Base-by-base conservation (phyloP, 192 early-diverging fungal species). In the Oehlia diaphana region DNA sequence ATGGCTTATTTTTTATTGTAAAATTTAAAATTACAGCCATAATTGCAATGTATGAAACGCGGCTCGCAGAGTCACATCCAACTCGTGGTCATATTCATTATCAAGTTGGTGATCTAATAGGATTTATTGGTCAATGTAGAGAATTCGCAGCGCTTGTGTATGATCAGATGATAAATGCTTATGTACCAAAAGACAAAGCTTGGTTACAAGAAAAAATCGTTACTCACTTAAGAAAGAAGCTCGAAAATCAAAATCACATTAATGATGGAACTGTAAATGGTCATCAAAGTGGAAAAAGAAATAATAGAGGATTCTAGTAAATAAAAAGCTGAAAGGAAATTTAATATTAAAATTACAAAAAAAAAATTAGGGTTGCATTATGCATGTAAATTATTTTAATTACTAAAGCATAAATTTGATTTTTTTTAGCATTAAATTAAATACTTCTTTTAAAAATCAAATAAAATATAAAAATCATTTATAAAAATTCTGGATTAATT, bases 101-200 rank as follows among this genome's bases (percentile, higher is more conserved):
- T 63, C 79, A 78, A 49, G 49, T 86, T 16, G 83, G 83, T n/a
- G 83, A 83, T 44, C 67, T 86, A 21, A 81, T 83, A 37, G 44
- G 74, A 49, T 86, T 79, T 61, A 84, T 86, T 39, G 79, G 83
- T 67, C 72, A 83, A 64, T 81, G 82, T 79, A 62, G 72, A 35
- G 85, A 86, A 72, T 79, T 80, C 47, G 47, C 31, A 58, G 63
- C 73, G n/a, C 35, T 84, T 39, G 72, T 79, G 3, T 69, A 76
- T 44, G 80, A 83, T 33, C 14, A 9, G 26, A 26, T 5, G 4
- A 44, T 72, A 35, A 63, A 65, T 6, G 74, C 78, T 21, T 86
- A 83, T 33, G 21, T 66, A 10, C 81, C 81, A 63, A 61, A 50
- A 28, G 81, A 81, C 64, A 47, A 63, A 44, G 35, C 64, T n/a